Percentiles rank a stretch among this genome's conserved stretches.
These are phyloP conservation scores for Cydonia oblonga DNA, from an alignment of 331 rosid genomes.

Conservation along the genomic window DNA sequence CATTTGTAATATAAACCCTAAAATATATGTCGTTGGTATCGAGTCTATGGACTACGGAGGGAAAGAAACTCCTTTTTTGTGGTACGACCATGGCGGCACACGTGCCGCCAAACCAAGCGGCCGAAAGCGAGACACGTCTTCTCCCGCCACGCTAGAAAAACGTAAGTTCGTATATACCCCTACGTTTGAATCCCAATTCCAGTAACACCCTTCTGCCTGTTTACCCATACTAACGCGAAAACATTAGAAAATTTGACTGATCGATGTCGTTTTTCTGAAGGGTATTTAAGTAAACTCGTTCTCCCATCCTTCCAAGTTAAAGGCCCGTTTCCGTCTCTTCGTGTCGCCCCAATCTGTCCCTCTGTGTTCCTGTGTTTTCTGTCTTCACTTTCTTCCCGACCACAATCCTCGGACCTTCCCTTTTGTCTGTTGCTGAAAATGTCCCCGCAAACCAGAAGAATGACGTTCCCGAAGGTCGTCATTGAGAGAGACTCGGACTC, in stretches of 20 bases:
- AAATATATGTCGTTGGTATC: too few species aligned
- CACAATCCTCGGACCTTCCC: too few species aligned
- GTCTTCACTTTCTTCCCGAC: too few species aligned
- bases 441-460: constrained; percentile 41
- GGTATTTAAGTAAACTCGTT: constrained; percentile 6
- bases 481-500: constrained; percentile 63
- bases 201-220: not conserved
- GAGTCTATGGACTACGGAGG: too few species aligned
- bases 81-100: not conserved
- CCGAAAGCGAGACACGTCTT: constrained; percentile 28
- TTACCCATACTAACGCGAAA: not conserved
- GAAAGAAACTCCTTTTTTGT: not conserved
- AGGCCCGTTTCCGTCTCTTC: too few species aligned
- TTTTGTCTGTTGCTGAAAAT: too few species aligned
- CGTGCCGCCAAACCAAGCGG: constrained; percentile 8
- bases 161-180: constrained; percentile 7
- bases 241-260: not conserved
- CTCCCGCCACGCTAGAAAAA: constrained; percentile 28
- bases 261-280: not conserved
- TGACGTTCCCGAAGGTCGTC: constrained; percentile 50
- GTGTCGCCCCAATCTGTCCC: too few species aligned
- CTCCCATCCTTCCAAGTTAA: too few species aligned
- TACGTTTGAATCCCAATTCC: not conserved
- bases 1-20: too few species aligned
- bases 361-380: too few species aligned